Base-by-base conservation (phyloP, 345 rosid species). In the Aquilaria sinensis region DNA sequence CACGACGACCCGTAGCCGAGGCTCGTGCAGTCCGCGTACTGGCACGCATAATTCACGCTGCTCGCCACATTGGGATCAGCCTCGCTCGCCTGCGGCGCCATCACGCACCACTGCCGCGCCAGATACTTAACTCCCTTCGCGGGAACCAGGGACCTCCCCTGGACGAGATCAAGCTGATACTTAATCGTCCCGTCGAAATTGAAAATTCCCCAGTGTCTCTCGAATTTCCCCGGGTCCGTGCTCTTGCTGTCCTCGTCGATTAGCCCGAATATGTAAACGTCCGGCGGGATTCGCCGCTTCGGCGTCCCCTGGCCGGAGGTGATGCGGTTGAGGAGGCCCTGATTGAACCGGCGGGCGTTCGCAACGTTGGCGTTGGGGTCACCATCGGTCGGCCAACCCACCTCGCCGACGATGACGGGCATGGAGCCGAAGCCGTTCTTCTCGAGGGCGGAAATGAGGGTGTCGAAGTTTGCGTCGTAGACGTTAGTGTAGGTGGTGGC, bases 301-400 rank as follows among this genome's bases (percentile, higher is more conserved):
- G 97, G 97, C 32, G 90, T 95, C 48, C 96, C 94, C 64, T 80
- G 74, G 47, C 89, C 80, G 51, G 61, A 67, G 13, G 54, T 0
- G 41, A 95, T 87, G 0, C 85, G 86, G 37, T 77, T 61, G 55
- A 95, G 0, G 9, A 95, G 79, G 10, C 96, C 96, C 59, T 95
- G 99, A 62, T 89, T 91, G 77, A 95, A 95, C 15, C 88, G 71
- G 14, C 68, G 81, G 14, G 96, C 94, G 65, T 78, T 33, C n/a
- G 57, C 70, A 0, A 72, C 8, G 43, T 78, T 91, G 3, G 97
- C 97, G 55, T 77, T 76, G 0, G 55, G 67, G 58, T 84, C 88
- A 12, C 97, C 96, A 50, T 95, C 99, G 2, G 94, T 84, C 9
- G 92, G 96, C 99, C 99, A 95, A 0, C 97, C 94, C 2, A 95